phyloP scores from a whole-genome alignment of 1,139 yeast genomes.

The Hansenula sp. region DNA sequence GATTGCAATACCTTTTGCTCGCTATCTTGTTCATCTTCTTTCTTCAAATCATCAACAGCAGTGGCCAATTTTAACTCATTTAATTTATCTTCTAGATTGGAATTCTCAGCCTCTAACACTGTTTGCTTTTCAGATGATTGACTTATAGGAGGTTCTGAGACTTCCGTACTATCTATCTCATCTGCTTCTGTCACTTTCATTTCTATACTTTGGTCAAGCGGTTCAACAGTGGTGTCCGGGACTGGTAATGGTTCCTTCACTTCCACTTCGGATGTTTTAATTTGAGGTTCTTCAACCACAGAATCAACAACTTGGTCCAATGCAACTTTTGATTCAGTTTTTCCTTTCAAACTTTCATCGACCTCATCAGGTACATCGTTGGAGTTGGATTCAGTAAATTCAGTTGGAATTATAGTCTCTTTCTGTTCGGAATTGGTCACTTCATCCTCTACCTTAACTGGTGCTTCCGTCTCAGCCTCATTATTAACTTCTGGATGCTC shows the following conservation, averaged over 20 bases:
- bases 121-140: conserved; percentile 7
- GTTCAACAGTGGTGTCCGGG: conserved; percentile 2
- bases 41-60: conserved; percentile 4
- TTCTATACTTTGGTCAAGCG: not conserved
- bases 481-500: conserved; percentile 1
- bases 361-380: not conserved
- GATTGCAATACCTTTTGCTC: conserved; percentile 1
- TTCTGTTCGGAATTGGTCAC: not conserved
- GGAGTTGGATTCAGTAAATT: not conserved
- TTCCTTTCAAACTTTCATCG: not conserved
- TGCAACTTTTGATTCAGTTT: not conserved
- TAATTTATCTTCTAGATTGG: conserved; percentile 4
- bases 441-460: not conserved
- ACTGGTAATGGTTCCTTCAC: not conserved
- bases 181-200: conserved; percentile 2
- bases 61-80: conserved; percentile 1
- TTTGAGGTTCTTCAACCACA: not conserved
- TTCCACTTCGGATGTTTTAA: not conserved
- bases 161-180: not conserved
- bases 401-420: not conserved
- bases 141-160: conserved; percentile 10
- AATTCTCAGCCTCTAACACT: conserved; percentile 2
- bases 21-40: conserved; percentile 2
- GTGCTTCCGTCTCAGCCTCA: not conserved
- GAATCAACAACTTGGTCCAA: not conserved